Base-by-base conservation (phyloP, 177 flowering plant species). In the Tripterygium wilfordii region DNA sequence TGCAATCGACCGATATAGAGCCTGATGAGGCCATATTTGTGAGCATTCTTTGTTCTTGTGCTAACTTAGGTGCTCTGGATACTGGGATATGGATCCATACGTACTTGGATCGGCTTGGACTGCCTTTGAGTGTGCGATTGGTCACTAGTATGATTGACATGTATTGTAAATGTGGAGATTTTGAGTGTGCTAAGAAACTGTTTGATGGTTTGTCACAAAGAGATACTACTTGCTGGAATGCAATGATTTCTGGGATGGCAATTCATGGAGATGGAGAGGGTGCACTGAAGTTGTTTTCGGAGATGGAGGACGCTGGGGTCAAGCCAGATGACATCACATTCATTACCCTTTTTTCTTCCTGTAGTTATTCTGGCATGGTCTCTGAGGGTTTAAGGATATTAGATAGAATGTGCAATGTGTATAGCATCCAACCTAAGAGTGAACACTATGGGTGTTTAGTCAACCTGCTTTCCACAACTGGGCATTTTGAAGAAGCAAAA, bases 81-180 rank as follows among this genome's bases (percentile, higher is more conserved):
- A 59, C 67, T 55, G 85, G 82, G 17, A 56, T 72, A 37, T 79
- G 80, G 85, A 51, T 74, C 42, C 85, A 79, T 37, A 63, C 50
- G 41, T 66, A 58, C n/a, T 27, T 62, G 50, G 57, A 61, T 2
- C 58, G 42, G 26, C 33, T 41, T 0, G 37, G 61, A 17, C 37
- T 58, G 37, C 39, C 60, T 2, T 8, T 57, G 50, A 54, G 59
- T 60, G 43, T 65, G 15, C 62, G 61, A 9, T 48, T 77, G 39
- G 42, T 62, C 7, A 77, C 86, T 44, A 60, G 70, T 42, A 70
- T 77, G 21, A 62, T 75, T 18, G 77, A 75, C 55, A 70, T 80
- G 87, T 78, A 80, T 58, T 67, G 72, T 0, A 80, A 71, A 64
- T 78, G 87, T 40, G 87, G 87, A 51, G 51, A 51, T 48, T 48